These are phyloP conservation scores for Dichotomopilus funicola DNA, from an alignment of 2,329 filamentous ascomycete species.

Conservation along the genomic window DNA sequence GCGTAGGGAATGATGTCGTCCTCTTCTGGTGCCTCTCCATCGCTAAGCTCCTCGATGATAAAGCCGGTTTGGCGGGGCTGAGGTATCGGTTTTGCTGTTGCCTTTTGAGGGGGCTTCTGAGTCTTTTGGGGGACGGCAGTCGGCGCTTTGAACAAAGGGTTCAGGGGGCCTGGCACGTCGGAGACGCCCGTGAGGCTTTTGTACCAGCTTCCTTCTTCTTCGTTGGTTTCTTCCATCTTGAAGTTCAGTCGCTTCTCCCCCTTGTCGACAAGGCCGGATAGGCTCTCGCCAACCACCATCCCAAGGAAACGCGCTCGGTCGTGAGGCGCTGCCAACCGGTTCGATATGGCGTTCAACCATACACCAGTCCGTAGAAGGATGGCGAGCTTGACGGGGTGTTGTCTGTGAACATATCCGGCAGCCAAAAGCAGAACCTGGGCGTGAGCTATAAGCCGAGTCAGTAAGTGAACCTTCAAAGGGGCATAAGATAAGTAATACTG, in stretches of 20 bases:
- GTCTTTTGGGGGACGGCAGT: constrained; percentile 15
- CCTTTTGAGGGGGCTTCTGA: constrained; percentile 21
- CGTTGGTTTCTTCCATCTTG: constrained; percentile 70
- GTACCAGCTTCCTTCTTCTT: constrained; percentile 69
- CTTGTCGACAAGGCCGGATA: constrained; percentile 59
- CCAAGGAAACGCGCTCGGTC: constrained; percentile 72
- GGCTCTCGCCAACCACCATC: constrained; percentile 75
- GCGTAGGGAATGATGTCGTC: constrained; percentile 69
- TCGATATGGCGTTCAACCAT: constrained; percentile 77
- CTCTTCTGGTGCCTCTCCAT: constrained; percentile 51
- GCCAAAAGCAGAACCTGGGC: constrained; percentile 71
- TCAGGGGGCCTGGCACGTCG: constrained; percentile 56
- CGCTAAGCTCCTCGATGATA: constrained; percentile 57
- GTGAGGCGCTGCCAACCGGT: constrained; percentile 73
- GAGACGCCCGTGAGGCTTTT: constrained; percentile 55
- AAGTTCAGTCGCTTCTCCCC: constrained; percentile 72
- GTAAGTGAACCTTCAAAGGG: constrained; percentile 5
- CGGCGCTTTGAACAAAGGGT: constrained; percentile 37
- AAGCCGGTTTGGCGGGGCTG: constrained; percentile 36
- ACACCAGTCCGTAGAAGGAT: constrained; percentile 63
- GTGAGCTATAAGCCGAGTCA: constrained; percentile 51
- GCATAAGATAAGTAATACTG: constrained; percentile 20
- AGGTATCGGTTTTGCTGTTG: constrained; percentile 22
- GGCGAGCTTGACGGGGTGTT: constrained; percentile 58
- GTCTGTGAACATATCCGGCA: constrained; percentile 67